A percentile compares a stretch with the other conserved stretches of the same genome.
Conservation (phyloP, 768 basidiomycete species). For the Neoboletus magnificus region DNA sequence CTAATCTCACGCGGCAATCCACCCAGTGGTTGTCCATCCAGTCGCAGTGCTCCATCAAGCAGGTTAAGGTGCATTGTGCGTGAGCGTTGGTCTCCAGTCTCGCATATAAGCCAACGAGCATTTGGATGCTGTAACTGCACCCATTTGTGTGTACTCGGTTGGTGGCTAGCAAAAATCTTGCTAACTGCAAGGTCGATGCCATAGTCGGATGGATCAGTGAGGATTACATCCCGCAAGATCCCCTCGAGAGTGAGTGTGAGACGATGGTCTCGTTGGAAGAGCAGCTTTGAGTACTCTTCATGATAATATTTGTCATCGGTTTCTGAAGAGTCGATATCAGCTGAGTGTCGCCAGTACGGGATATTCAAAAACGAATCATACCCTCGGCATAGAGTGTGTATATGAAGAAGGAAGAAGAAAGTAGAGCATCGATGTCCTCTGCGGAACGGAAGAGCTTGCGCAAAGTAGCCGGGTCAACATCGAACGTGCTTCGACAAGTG, state of each 20-base stretch:
- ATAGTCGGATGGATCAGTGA: not conserved
- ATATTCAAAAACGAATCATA: not conserved
- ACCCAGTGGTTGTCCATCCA: slow-evolving; percentile 15
- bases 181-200: slow-evolving; percentile 14
- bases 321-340: not conserved
- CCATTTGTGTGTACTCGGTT: too few relatives aligned
- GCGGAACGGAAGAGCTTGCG: too few relatives aligned
- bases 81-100: not conserved
- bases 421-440: too few relatives aligned
- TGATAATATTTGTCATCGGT: too few relatives aligned
- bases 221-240: not conserved
- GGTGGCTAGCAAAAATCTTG: too few relatives aligned
- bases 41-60: slow-evolving; percentile 16
- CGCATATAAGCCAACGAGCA: slow-evolving; percentile 17
- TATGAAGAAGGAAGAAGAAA: slow-evolving; percentile 25
- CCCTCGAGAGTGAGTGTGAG: slow-evolving; percentile 20
- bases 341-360: not conserved
- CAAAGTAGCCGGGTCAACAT: not conserved
- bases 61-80: not conserved
- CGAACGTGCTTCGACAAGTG: too few relatives aligned
- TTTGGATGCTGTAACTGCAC: too few relatives aligned
- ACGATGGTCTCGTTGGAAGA: slow-evolving; percentile 22
- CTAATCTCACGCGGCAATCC: slow-evolving; percentile 5
- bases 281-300: not conserved
- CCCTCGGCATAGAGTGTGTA: slow-evolving; percentile 6